These are phyloP conservation scores for Zygoascus bituminiphila DNA, from an alignment of 805 yeast genomes.

Conservation along the genomic window DNA sequence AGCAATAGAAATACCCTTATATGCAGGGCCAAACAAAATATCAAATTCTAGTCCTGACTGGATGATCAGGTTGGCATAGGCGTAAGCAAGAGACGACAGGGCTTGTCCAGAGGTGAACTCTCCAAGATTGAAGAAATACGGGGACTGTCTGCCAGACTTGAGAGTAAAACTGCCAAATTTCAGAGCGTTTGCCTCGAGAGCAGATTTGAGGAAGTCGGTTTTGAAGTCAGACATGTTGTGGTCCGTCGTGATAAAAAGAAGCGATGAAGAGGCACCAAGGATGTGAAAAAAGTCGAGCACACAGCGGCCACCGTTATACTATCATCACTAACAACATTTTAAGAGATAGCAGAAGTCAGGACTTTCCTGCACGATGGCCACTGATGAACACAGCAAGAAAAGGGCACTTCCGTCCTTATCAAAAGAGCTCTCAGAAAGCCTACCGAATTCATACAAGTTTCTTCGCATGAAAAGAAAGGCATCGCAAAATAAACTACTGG, in stretches of 20 bases:
- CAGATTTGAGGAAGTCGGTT: slow-evolving; percentile 56
- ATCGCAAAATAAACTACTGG: background rate
- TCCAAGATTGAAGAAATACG: slow-evolving; percentile 94
- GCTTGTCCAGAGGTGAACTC: slow-evolving; percentile 73
- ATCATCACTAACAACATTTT: too few species aligned
- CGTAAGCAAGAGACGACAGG: slow-evolving; percentile 71
- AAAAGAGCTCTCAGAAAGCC: background rate
- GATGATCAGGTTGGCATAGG: slow-evolving; percentile 84
- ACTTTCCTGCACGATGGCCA: too few species aligned
- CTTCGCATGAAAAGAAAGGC: background rate
- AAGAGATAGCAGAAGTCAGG: too few species aligned
- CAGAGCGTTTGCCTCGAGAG: slow-evolving; percentile 73
- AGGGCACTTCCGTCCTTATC: too few species aligned
- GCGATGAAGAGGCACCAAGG: background rate
- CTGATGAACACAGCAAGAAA: too few species aligned
- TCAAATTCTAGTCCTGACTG: slow-evolving; percentile 78
- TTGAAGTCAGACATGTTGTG: slow-evolving; percentile 1
- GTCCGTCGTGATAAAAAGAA: background rate
- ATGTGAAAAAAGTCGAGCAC: too few species aligned
- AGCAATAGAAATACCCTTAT: slow-evolving; percentile 93
- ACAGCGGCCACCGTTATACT: too few species aligned
- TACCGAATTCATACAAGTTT: slow-evolving; percentile 1
- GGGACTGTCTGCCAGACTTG: slow-evolving; percentile 90
- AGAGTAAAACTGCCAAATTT: slow-evolving; percentile 83
- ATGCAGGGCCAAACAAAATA: slow-evolving; percentile 93